Conservation (phyloP, 192 early-diverging fungal genomes). For the Gonapodya prolifera region DNA sequence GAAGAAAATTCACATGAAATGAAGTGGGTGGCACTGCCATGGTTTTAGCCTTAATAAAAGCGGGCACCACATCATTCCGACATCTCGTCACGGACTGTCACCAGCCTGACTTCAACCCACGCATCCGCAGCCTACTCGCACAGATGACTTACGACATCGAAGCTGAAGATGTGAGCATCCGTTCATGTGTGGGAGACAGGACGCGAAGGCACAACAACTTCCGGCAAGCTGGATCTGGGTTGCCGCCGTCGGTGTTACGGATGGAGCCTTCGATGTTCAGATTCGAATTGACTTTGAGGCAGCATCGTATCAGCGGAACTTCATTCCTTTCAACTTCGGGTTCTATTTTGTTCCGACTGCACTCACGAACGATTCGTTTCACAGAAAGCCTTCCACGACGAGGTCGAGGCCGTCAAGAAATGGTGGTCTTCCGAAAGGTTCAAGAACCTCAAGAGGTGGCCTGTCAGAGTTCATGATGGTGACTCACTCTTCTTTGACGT, state of each 20-base stretch:
- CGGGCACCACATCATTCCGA: no score
- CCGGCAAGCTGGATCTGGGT: no score
- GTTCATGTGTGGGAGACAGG: neutral
- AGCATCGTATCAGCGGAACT: no score
- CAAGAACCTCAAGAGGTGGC: constrained; percentile 65
- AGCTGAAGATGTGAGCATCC: neutral
- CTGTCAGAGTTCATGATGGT: constrained; percentile 30
- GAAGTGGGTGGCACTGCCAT: no score
- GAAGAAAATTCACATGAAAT: no score
- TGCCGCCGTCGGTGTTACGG: no score
- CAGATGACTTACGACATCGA: neutral
- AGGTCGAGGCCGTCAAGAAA: constrained; percentile 69
- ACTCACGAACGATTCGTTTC: neutral
- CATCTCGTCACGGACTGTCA: no score
- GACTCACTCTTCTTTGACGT: constrained; percentile 1
- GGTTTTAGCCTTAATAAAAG: no score
- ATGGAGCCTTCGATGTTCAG: no score
- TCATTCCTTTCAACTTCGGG: neutral
- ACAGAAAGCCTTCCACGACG: constrained; percentile 55
- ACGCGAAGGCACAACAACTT: no score
- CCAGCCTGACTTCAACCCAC: no score
- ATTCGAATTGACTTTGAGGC: no score
- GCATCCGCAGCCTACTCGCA: neutral
- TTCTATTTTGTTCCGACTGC: neutral
- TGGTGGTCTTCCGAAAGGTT: constrained; percentile 85